Evolutionary conservation across 306 rosid species (phyloP).

Genomic region (Aeschynomene evenia): DNA sequence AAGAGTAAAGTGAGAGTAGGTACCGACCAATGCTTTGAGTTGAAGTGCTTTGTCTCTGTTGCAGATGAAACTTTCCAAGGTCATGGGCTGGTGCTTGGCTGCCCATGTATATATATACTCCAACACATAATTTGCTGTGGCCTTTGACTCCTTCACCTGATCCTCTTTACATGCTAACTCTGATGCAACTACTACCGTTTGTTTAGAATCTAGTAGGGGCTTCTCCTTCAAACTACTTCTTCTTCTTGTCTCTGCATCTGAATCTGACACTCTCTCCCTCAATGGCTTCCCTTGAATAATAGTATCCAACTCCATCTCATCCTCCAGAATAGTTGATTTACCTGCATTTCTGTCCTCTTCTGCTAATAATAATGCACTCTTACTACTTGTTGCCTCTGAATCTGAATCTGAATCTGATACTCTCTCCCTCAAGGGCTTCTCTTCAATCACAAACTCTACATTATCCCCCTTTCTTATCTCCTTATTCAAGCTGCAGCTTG

Average conservation of each 20-base stretch:
- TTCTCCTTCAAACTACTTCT: conserved; percentile 9
- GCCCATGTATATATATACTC: conserved; percentile 60
- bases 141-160: no score
- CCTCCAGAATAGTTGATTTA: neutral
- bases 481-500: neutral
- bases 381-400: neutral
- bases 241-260: neutral
- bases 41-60: conserved; percentile 50
- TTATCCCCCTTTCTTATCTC: neutral
- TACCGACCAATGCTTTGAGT: conserved; percentile 57
- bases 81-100: conserved; percentile 54
- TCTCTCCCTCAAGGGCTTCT: conserved; percentile 69
- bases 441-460: conserved; percentile 7
- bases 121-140: neutral
- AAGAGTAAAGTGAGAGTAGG: neutral
- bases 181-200: conserved; percentile 11
- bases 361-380: neutral
- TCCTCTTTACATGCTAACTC: neutral
- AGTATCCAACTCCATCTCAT: neutral
- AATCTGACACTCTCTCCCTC: conserved; percentile 43
- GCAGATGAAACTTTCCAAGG: conserved; percentile 68
- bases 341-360: neutral
- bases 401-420: no score
- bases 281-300: conserved; percentile 41
- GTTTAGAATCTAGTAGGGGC: conserved; percentile 32